Evolutionary conservation across 306 rosid species (phyloP).

Genomic region (Begonia loranthoides): DNA sequence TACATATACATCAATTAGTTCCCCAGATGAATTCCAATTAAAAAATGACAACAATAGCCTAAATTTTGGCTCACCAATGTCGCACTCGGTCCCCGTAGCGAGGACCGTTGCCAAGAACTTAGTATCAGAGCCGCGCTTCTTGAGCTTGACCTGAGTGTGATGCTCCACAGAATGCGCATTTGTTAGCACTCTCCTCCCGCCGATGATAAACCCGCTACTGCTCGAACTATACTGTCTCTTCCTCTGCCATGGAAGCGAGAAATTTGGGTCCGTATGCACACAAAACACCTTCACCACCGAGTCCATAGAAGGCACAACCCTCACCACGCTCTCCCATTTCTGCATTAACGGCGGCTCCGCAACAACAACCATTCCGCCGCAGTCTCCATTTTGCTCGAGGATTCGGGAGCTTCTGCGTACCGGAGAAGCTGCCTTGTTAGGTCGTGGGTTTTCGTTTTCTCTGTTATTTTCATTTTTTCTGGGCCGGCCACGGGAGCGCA

Average conservation of each 20-base stretch:
- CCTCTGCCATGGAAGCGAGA: slow-evolving; percentile 94
- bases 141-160: slow-evolving; percentile 83
- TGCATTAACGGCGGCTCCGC: slow-evolving; percentile 15
- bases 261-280: slow-evolving; percentile 88
- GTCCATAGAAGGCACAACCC: slow-evolving; percentile 69
- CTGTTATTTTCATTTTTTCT: slow-evolving; percentile 29
- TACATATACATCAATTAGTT: too few species aligned
- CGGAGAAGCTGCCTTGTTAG: slow-evolving; percentile 7
- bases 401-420: slow-evolving; percentile 24
- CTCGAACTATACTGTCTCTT: slow-evolving; percentile 83
- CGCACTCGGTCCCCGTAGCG: slow-evolving; percentile 93
- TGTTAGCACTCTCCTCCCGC: slow-evolving; percentile 77
- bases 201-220: slow-evolving; percentile 84
- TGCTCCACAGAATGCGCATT: slow-evolving; percentile 97
- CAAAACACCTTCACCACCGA: slow-evolving; percentile 92
- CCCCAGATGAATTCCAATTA: too few species aligned
- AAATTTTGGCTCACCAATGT: slow-evolving; percentile 31
- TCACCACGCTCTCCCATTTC: slow-evolving; percentile 30
- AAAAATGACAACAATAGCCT: too few species aligned
- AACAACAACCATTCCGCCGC: slow-evolving; percentile 15
- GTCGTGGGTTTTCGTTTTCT: slow-evolving; percentile 27
- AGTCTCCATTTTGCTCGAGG: slow-evolving; percentile 19
- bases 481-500: slow-evolving; percentile 50
- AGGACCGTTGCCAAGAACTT: slow-evolving; percentile 90
- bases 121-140: slow-evolving; percentile 92